Evolutionary conservation across 352 stramenopile species (phyloP), one percentile per base, ranked within the genome.

Genomic region (Phytophthora fragariae): DNA sequence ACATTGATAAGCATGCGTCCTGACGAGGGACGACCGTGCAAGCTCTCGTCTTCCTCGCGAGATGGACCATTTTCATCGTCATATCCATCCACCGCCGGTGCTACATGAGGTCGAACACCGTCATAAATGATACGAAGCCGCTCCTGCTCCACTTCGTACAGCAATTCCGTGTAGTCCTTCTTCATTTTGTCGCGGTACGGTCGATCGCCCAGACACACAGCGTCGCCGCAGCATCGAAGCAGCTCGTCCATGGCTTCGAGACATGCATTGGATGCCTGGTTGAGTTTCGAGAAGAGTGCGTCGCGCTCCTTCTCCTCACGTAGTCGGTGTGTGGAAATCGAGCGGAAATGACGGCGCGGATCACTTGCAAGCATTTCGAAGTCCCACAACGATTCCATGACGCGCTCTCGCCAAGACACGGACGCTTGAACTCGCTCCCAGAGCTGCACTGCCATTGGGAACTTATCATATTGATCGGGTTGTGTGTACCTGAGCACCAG

Each of bases 401-500:
- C 71, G 1, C 70, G 50, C n/a, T 92, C 84, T 24, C 86, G 76
- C 46, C 75, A 72, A 19, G 62, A 54, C 5, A 93, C 77, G 61
- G 68, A 80, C 33, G 73, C 63, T 39, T 81, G 31, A 14, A 80
- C 79, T 37, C 83, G 81, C 31, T 94, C 87, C 85, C 85, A 94
- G 5, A 92, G 72, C 31, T 86, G 66, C 4, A 94, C 85, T 4
- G 87, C 87, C 17, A 80, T 73, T 29, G 82, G 65, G 44, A 94
- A 91, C 21, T 75, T 75, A n/a, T 90, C 76, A 73, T 86, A 92
- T 56, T 85, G 59, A 33, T 87, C 80, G 0, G 61, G 72, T 11
- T 90, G 79, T 1, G 86, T 93, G 56, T 93, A 93, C 72, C 92
- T 93, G 9, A 93, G 77, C n/a, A 93, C 84, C n/a, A 92, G 66